Percentiles rank a stretch among this genome's conserved stretches.
Conservation (phyloP, 371 early-diverging fungal genomes). For the Globomyces sp. region DNA sequence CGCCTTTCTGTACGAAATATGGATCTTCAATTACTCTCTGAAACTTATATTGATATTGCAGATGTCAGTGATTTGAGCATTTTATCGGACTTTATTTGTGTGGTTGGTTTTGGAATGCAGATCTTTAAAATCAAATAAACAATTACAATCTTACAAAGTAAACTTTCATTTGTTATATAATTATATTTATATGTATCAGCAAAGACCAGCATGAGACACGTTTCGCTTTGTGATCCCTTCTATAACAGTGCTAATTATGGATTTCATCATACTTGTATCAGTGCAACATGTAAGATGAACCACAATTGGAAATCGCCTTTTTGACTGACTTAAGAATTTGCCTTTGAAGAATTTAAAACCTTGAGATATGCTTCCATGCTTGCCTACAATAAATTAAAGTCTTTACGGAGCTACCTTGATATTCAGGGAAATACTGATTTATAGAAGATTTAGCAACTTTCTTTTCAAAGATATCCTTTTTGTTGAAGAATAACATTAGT, state of each 20-base stretch:
- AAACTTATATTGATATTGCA: constrained; percentile 4
- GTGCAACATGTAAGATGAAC: constrained; percentile 18
- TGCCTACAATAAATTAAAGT: background rate
- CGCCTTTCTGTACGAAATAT: background rate
- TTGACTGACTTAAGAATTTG: background rate
- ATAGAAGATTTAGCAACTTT: constrained; percentile 8
- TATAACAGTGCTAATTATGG: constrained; percentile 1
- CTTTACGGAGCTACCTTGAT: constrained; percentile 11
- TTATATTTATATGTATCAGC: too few relatives aligned
- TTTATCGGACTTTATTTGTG: background rate
- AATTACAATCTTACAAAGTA: too few relatives aligned
- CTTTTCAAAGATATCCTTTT: constrained; percentile 17
- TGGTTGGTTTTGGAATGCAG: constrained; percentile 8
- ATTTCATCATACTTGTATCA: constrained; percentile 17
- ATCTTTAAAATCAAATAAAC: background rate
- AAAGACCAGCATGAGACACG: too few relatives aligned
- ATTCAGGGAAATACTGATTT: constrained; percentile 18
- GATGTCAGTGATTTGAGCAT: constrained; percentile 5
- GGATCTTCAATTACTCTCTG: background rate
- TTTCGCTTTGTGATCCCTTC: background rate
- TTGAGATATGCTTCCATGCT: constrained; percentile 1
- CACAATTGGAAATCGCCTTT: background rate
- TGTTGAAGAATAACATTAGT: constrained; percentile 17
- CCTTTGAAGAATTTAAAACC: constrained; percentile 5
- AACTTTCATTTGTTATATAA: too few relatives aligned